These are phyloP conservation scores for Leccinellum luteum DNA, from an alignment of 768 basidiomycete species.

Conservation along the genomic window DNA sequence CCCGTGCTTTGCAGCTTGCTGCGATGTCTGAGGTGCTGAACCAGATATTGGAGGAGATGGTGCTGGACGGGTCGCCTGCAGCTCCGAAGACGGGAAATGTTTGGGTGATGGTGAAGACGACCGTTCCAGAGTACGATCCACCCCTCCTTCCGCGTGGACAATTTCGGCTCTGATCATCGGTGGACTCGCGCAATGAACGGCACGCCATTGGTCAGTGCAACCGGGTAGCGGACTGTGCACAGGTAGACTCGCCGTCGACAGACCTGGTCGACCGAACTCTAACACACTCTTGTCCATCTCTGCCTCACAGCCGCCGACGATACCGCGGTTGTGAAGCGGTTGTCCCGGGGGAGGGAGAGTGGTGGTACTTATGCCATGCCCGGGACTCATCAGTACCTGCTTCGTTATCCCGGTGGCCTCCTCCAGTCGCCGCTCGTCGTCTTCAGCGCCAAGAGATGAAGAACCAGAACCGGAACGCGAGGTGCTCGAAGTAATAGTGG, in stretches of 20 bases:
- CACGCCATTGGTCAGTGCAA: background rate
- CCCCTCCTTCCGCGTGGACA: background rate
- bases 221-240: slow-evolving; percentile 5
- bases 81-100: slow-evolving; percentile 16
- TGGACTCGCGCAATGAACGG: background rate
- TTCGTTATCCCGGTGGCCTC: slow-evolving; percentile 23
- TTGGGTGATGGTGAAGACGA: slow-evolving; percentile 7
- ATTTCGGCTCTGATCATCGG: slow-evolving; percentile 3
- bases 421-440: slow-evolving; percentile 21
- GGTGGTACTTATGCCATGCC: slow-evolving; percentile 24
- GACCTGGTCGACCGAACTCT: slow-evolving; percentile 69
- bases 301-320: background rate
- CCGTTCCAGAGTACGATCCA: slow-evolving; percentile 3
- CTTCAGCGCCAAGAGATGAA: slow-evolving; percentile 20
- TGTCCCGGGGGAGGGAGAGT: slow-evolving; percentile 32
- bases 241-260: slow-evolving; percentile 71
- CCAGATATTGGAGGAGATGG: slow-evolving; percentile 18
- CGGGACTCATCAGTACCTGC: slow-evolving; percentile 22
- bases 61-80: slow-evolving; percentile 25
- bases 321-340: slow-evolving; percentile 1
- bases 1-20: slow-evolving; percentile 38
- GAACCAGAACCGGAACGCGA: slow-evolving; percentile 20
- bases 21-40: background rate
- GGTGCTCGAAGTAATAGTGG: slow-evolving; percentile 18
- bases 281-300: slow-evolving; percentile 76